Conservation (phyloP, 331 rosid species). For the Malus hybrid region DNA sequence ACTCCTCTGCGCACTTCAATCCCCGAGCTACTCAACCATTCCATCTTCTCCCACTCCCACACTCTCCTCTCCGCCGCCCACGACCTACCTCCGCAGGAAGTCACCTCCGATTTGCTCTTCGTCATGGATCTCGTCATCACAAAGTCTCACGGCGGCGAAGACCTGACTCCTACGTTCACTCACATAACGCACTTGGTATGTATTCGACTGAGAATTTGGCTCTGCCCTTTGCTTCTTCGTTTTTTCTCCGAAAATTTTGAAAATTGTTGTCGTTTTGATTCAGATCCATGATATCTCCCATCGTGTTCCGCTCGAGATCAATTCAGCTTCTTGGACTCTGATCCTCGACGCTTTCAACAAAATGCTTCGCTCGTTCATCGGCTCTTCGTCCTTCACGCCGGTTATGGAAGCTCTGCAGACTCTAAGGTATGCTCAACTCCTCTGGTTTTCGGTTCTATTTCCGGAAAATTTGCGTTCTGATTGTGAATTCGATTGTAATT, state of each 20-base stretch:
- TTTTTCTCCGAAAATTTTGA: not conserved
- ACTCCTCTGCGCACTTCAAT: conserved; percentile 35
- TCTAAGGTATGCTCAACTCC: conserved; percentile 10
- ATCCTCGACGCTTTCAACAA: conserved; percentile 40
- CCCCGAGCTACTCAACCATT: conserved; percentile 38
- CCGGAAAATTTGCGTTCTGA: not conserved
- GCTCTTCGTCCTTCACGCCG: conserved; percentile 18
- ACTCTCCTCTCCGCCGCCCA: conserved; percentile 47
- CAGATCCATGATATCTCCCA: conserved; percentile 64
- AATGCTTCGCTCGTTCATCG: conserved; percentile 40
- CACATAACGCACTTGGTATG: conserved; percentile 56
- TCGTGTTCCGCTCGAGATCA: conserved; percentile 44
- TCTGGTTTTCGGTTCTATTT: not conserved
- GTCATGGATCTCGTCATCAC: conserved; percentile 45
- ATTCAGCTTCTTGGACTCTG: conserved; percentile 43
- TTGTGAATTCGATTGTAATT: not conserved
- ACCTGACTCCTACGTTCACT: conserved; percentile 25
- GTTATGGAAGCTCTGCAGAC: conserved; percentile 26
- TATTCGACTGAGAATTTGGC: not conserved
- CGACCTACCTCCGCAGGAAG: conserved; percentile 65
- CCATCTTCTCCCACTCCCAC: conserved; percentile 56
- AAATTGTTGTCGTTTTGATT: not conserved
- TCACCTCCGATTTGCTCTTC: conserved; percentile 67
- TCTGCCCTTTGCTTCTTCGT: not conserved
- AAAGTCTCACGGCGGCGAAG: conserved; percentile 16